Percentiles rank a stretch among this genome's conserved stretches.
Evolutionary conservation across 2,329 filamentous ascomycete species (phyloP).

Genomic region (Xylariaceae sp.): DNA sequence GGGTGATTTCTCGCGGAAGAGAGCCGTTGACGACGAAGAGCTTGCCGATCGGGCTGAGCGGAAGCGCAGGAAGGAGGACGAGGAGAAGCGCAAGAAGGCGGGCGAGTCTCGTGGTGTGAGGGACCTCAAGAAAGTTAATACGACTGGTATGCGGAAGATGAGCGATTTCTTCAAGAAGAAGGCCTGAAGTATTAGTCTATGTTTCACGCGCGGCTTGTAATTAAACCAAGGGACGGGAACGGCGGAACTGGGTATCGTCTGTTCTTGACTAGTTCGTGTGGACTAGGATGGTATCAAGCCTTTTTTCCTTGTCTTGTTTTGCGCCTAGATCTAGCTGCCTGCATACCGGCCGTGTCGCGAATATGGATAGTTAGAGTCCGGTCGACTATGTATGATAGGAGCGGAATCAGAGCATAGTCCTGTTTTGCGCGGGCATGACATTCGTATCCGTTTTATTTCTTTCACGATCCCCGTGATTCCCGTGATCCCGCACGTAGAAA

Average conservation of each 20-base stretch:
- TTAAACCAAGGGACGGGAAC: neutral
- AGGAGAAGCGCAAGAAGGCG: conserved; percentile 78
- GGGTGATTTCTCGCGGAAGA: conserved; percentile 68
- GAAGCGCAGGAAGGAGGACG: conserved; percentile 80
- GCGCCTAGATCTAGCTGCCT: conserved; percentile 4
- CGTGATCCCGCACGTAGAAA: conserved; percentile 52
- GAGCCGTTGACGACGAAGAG: conserved; percentile 62
- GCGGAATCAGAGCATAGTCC: neutral
- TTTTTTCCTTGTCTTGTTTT: neutral
- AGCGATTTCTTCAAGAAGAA: conserved; percentile 87
- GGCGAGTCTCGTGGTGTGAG: conserved; percentile 70
- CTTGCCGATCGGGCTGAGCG: conserved; percentile 67
- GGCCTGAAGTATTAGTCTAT: conserved; percentile 19
- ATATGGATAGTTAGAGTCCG: neutral
- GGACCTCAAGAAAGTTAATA: conserved; percentile 85
- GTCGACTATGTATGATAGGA: conserved; percentile 10
- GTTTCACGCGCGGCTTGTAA: neutral
- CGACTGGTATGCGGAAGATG: conserved; percentile 92
- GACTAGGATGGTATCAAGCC: conserved; percentile 13
- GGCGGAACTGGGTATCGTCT: neutral
- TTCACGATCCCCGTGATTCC: conserved; percentile 40
- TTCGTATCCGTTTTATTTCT: neutral
- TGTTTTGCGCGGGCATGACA: neutral
- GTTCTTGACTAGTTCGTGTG: neutral
- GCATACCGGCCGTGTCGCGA: neutral